phyloP scores from a whole-genome alignment of 164 flowering plant genomes.

The Chimonanthus salicifolius region DNA sequence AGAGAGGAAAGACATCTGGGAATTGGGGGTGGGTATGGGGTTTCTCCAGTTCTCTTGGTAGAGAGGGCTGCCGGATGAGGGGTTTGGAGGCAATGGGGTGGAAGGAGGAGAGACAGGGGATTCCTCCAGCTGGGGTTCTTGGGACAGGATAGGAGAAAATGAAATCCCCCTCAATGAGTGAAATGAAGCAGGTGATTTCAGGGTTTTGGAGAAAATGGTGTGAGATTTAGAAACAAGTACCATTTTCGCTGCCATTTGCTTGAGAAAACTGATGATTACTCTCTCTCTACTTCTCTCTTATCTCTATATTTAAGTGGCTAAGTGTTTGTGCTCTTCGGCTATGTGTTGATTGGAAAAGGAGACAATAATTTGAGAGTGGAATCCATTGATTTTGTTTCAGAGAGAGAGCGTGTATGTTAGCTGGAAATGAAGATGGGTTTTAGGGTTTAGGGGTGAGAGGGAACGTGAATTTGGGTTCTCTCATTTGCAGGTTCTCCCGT shows the following conservation, averaged over 20 bases:
- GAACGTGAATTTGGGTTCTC: no score
- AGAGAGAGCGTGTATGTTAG: no score
- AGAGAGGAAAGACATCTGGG: slow-evolving; percentile 4
- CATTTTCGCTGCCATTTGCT: not conserved
- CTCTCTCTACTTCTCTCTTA: no score
- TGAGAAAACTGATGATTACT: not conserved
- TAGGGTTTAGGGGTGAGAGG: no score
- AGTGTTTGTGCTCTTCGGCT: no score
- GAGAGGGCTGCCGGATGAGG: slow-evolving; percentile 73
- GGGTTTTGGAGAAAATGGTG: not conserved
- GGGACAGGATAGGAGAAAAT: slow-evolving; percentile 54
- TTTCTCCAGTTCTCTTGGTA: slow-evolving; percentile 73
- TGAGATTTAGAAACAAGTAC: not conserved
- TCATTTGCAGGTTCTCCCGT: no score
- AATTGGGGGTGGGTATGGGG: slow-evolving; percentile 22
- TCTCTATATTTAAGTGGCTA: no score
- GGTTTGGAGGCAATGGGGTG: slow-evolving; percentile 75
- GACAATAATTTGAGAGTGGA: no score
- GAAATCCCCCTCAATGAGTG: slow-evolving; percentile 32
- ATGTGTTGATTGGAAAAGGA: no score
- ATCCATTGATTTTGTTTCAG: no score
- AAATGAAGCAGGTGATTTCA: not conserved
- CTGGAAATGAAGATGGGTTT: no score
- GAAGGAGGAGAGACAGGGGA: slow-evolving; percentile 33
- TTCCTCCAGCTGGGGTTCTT: slow-evolving; percentile 45